Evolutionary conservation across 2,329 filamentous ascomycete genomes (phyloP).

Genomic region (Fusarium sulawesiense): DNA sequence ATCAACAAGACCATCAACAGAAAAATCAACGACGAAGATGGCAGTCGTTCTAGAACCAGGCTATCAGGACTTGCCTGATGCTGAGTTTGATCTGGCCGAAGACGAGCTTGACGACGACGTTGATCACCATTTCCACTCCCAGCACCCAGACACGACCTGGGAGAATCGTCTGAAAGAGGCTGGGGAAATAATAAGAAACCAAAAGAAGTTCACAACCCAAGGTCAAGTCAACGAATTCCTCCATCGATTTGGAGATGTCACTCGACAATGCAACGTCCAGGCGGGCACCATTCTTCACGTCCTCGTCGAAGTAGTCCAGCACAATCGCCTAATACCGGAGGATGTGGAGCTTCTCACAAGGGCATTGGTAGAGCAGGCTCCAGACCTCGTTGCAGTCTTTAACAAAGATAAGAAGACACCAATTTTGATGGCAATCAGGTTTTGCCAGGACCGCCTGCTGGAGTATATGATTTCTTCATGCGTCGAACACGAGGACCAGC

Average conservation of each 20-base stretch:
- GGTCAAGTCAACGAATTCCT: background rate
- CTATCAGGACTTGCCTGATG: too few species aligned
- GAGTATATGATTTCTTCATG: background rate
- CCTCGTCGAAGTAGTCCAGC: background rate
- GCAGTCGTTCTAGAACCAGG: fast-evolving
- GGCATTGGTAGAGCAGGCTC: background rate
- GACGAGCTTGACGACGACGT: too few species aligned
- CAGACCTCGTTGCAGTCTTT: background rate
- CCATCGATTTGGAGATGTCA: background rate
- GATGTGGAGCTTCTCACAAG: background rate
- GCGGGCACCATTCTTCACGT: background rate
- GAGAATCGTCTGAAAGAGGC: background rate
- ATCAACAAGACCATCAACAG: too few species aligned
- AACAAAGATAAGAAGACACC: background rate
- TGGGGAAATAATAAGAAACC: background rate
- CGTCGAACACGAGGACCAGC: background rate
- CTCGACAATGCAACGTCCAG: background rate
- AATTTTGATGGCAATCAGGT: background rate
- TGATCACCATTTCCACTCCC: background rate
- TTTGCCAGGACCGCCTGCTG: background rate
- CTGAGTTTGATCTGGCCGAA: too few species aligned
- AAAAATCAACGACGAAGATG: too few species aligned
- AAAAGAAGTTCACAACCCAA: background rate
- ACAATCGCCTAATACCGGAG: background rate
- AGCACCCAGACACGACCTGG: background rate